phyloP scores from a whole-genome alignment of 2,329 filamentous ascomycete genomes.

The Pestalotiopsis sp. region DNA sequence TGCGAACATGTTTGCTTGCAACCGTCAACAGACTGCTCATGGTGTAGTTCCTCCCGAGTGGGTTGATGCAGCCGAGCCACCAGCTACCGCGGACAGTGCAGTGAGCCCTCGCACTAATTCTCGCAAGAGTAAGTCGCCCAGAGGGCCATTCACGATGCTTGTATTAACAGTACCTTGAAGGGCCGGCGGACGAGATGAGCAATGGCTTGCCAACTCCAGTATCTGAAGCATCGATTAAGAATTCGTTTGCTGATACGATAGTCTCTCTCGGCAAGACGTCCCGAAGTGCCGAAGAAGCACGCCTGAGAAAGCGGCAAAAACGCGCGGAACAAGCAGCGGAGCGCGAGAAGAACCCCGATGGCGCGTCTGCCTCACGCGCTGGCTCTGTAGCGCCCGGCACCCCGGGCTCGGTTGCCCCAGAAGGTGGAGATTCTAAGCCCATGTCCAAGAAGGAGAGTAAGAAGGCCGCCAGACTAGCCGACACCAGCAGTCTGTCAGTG shows the following conservation, averaged over 20 bases:
- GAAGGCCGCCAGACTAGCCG: slow-evolving; percentile 71
- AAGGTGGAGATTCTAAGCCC: slow-evolving; percentile 58
- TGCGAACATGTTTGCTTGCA: slow-evolving; percentile 67
- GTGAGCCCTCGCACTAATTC: slow-evolving; percentile 55
- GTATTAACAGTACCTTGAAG: slow-evolving; percentile 38
- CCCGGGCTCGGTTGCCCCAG: slow-evolving; percentile 62
- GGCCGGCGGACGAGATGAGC: slow-evolving; percentile 35
- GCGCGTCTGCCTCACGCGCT: slow-evolving; percentile 44
- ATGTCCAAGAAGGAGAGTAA: slow-evolving; percentile 84
- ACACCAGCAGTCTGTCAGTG: slow-evolving; percentile 78
- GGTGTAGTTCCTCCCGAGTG: slow-evolving; percentile 78
- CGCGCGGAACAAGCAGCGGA: slow-evolving; percentile 51
- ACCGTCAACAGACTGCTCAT: slow-evolving; percentile 75
- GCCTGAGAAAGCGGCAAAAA: slow-evolving; percentile 66
- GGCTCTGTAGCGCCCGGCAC: slow-evolving; percentile 61
- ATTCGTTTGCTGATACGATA: slow-evolving; percentile 50
- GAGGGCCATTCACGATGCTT: slow-evolving; percentile 12
- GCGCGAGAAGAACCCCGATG: slow-evolving; percentile 48
- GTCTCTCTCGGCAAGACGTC: slow-evolving; percentile 66
- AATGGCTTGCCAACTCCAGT: slow-evolving; percentile 47
- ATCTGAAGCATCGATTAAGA: slow-evolving; percentile 49
- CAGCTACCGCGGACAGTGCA: slow-evolving; percentile 40
- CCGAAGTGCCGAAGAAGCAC: slow-evolving; percentile 70
- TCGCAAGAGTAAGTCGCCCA: slow-evolving; percentile 57
- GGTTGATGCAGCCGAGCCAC: slow-evolving; percentile 62